Base-by-base conservation (phyloP, 768 basidiomycete genomes). In the Porpolomopsis calyptriformis region DNA sequence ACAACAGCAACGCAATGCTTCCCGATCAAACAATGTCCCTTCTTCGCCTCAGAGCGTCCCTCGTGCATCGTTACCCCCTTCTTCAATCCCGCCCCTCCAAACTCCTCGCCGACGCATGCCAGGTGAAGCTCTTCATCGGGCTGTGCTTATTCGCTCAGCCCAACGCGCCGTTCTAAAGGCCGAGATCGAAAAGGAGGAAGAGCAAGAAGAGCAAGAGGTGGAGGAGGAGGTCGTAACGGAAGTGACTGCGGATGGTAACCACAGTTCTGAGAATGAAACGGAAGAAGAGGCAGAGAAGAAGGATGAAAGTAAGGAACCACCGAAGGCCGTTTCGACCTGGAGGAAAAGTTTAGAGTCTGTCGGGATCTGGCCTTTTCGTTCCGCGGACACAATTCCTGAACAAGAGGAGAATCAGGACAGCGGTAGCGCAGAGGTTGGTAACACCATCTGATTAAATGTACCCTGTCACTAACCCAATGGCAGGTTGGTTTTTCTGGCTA, bases 141-240 rank as follows among this genome's bases (percentile, higher is more conserved):
- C 80, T 0, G 83, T 86, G 2, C 65, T 86, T 8, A 76, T 86
- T 10, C 72, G 81, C 8, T 81, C 78, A 31, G 81, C 80, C 0
- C 82, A 85, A 54, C 68, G 80, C 11, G 75, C 76, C 0, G 71
- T 76, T 0, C 46, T 76, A 53, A 65, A 67, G 31, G 66, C 70
- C 3, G 79, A 76, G 53, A 67, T 64, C 45, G 76, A 78, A 26
- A 70, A 74, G 46, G 72, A 76, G 46, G 69, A 75, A 37, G 65
- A 71, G 45, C 7, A 77, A 27, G 58, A 63, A 37, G 68, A 67
- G 34, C 70, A 77, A 42, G 74, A 78, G 48, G 67, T 75, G 57
- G 78, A 77, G 40, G 52, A 55, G 11, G 48, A 53, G 5, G 46
- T 47, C 37, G 43, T 49, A 22, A 42, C 46, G 20, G 35, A 40